Evolutionary conservation across 805 yeast species (phyloP), one percentile per base, ranked within the genome.

Genomic region (Kregervanrija fluxuum): DNA sequence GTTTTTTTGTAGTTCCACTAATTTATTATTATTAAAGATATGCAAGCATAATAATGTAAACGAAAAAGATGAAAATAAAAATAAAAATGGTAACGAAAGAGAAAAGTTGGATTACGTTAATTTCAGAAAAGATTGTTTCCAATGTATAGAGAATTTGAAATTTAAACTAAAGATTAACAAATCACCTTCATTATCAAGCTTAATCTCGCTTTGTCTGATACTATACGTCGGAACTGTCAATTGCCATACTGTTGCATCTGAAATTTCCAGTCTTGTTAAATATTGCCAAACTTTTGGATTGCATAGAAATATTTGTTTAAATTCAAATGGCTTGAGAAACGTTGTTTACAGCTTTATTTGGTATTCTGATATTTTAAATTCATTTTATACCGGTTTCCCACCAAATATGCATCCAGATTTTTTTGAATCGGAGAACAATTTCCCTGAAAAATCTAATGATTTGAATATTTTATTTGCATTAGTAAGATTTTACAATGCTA

Each of bases 341-440:
- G 33, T 51, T 13, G 47, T 54, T 4, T 55, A 55, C 38, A 53
- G 51, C 22, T 54, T 51, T 44, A 49, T 55, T 15, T 46, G 51
- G 41, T 52, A 50, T 39, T 30, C 55, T 32, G 59, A 55, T 44
- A 46, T 55, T 3, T 35, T 55, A n/a, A 35, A 50, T 2, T 46
- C 59, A 8, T 55, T 53, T 35, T 55, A 49, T 39, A 47, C 48
- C 16, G 60, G 60, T 4, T 42, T 54, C 10, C 55, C 57, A 4
- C 54, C 56, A 9, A 48, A 45, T 33, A 47, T 54, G 35, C 44
- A 47, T 16, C 34, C 37, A 13, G 50, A 50, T n/a, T 42, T 43
- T 35, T 52, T 47, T 37, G 55, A 54, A 32, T 48, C 51, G 10
- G 45, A 38, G 22, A 45, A 50, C 38, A 38, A 46, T n/a, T 46